Evolutionary conservation across 148 eudicot species (phyloP), one percentile per base, ranked within the genome.

Genomic region (Polygonum aviculare): DNA sequence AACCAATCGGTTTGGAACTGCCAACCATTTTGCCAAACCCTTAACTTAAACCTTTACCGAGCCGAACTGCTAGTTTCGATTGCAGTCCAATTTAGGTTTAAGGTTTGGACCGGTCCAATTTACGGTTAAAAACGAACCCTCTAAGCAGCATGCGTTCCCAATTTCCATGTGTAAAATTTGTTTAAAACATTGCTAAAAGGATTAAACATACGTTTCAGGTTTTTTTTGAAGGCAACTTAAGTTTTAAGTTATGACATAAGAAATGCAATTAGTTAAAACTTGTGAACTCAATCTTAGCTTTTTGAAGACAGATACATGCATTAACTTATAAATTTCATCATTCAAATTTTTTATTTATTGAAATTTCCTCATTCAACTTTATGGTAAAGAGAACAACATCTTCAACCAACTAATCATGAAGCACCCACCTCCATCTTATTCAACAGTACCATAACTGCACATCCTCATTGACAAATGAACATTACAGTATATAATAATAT

Each of bases 401-500:
- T 60, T 60, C 38, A 60, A 60, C 65, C 65, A 59, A 21, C 35
- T 26, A 22, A 59, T 59, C 65, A 59, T 59, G 5, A 59, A 59
- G 36, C 36, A 60, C 67, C 63, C 67, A 60, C 67, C 67, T 60
- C 59, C 21, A n/a, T 54, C 59, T 54, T 52, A 52, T 18, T 52
- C 59, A 52, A 2, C 14, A 21, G 35, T 21, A 59, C 33, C 12
- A 9, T 19, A 59, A 9, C 65, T n/a, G n/a, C 57, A 52, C 15
- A 15, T 14, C 57, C 22, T 60, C 35, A 26, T 60, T 60, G 26
- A 22, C 10, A 19, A 51, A 51, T 51, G n/a, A 51, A 51, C 15
- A 14, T 26, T 26, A n/a, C n/a, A 54, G 5, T 54, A 54, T 18
- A 54, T 18, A 22, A 54, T 54, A n/a, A 22, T 48, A 48, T 48